phyloP scores from a whole-genome alignment of 768 basidiomycete species.

The Russula brevipes region DNA sequence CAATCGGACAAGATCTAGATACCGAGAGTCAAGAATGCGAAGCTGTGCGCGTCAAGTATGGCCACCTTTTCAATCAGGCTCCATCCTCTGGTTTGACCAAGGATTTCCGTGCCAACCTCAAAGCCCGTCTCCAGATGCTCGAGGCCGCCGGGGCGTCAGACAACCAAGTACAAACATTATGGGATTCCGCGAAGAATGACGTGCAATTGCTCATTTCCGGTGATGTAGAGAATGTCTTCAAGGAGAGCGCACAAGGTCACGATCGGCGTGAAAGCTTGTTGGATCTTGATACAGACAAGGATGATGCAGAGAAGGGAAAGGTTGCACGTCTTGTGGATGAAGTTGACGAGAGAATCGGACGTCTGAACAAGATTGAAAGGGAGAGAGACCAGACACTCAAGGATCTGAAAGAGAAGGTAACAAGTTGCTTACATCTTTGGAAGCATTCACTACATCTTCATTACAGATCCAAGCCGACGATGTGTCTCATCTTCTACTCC shows the following conservation, averaged over 20 bases:
- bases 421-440: neutral
- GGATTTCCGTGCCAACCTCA: constrained; percentile 68
- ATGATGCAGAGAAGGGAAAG: constrained; percentile 62
- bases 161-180: constrained; percentile 63
- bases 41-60: constrained; percentile 79
- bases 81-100: constrained; percentile 75
- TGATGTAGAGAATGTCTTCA: constrained; percentile 58
- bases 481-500: constrained; percentile 87
- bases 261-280: constrained; percentile 44
- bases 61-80: constrained; percentile 79
- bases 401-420: constrained; percentile 93
- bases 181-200: constrained; percentile 65
- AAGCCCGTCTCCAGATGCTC: constrained; percentile 63
- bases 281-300: constrained; percentile 71
- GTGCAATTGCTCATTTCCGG: constrained; percentile 56
- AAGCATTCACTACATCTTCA: constrained; percentile 1
- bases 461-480: constrained; percentile 88
- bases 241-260: constrained; percentile 43
- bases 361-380: constrained; percentile 74
- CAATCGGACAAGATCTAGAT: constrained; percentile 63
- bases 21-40: constrained; percentile 85
- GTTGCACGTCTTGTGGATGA: constrained; percentile 62
- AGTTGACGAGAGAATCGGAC: constrained; percentile 72
- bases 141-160: constrained; percentile 78
- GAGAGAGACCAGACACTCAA: constrained; percentile 85